A percentile compares a stretch with the other conserved stretches of the same genome.
phyloP scores from a whole-genome alignment of 2,329 filamentous ascomycete genomes.

The Cladophialophora carrionii region DNA sequence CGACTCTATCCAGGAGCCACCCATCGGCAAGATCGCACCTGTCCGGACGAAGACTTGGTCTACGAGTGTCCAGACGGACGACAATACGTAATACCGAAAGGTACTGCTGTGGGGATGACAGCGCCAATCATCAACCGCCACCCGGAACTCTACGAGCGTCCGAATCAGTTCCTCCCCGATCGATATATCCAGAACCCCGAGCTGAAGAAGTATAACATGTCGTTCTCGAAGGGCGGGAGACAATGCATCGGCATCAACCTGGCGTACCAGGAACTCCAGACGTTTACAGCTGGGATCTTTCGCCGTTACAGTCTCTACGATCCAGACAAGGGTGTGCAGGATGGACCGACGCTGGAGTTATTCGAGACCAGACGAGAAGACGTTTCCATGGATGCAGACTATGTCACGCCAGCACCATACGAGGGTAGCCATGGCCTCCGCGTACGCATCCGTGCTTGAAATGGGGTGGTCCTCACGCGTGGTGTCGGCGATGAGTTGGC shows the following conservation, averaged over 20 bases:
- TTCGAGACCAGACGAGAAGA: slow-evolving; percentile 1
- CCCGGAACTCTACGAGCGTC: slow-evolving; percentile 1
- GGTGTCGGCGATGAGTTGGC: neutral
- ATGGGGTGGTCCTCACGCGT: neutral
- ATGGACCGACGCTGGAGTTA: slow-evolving; percentile 3
- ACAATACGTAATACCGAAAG: neutral
- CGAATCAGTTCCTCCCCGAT: neutral
- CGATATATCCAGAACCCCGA: neutral
- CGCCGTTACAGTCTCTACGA: neutral
- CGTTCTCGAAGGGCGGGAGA: slow-evolving; percentile 7
- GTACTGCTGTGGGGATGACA: neutral
- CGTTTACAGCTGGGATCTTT: neutral
- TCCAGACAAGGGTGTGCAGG: neutral
- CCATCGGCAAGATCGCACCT: slow-evolving; percentile 3
- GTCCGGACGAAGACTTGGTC: slow-evolving; percentile 4
- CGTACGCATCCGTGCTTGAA: slow-evolving; percentile 38
- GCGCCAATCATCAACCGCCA: slow-evolving; percentile 9
- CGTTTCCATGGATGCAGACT: slow-evolving; percentile 3
- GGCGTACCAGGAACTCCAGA: slow-evolving; percentile 8
- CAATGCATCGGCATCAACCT: slow-evolving; percentile 9
- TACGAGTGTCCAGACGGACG: neutral
- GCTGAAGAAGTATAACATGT: slow-evolving; percentile 8
- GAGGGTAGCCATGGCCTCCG: slow-evolving; percentile 41
- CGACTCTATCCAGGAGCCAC: slow-evolving; percentile 3
- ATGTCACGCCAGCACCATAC: slow-evolving; percentile 48